Evolutionary conservation across 1,139 yeast genomes (phyloP).

Genomic region (Geotrichum histeridarum): DNA sequence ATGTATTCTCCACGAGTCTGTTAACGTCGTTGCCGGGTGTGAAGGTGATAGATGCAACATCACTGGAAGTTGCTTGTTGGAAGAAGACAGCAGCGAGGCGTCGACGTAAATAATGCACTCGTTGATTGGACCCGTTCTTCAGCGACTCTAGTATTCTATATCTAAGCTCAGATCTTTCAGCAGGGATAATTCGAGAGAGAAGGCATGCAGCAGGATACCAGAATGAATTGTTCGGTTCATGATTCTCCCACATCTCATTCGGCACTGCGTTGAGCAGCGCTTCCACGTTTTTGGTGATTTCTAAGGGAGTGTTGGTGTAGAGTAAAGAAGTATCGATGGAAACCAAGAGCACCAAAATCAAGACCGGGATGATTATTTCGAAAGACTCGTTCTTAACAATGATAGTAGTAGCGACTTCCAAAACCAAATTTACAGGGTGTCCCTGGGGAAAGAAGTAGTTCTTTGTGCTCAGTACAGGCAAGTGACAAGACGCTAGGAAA

Average conservation of each 20-base stretch:
- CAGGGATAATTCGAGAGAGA: neutral
- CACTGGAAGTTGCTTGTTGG: neutral
- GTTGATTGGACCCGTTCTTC: neutral
- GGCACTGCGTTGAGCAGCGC: neutral
- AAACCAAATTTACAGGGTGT: neutral
- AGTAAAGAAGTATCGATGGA: constrained; percentile 4
- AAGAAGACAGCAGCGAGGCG: constrained; percentile 1
- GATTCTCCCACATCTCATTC: neutral
- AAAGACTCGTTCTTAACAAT: neutral
- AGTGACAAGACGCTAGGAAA: neutral
- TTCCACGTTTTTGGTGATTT: neutral
- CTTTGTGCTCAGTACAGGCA: neutral
- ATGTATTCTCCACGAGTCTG: neutral
- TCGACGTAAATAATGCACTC: neutral
- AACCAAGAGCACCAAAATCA: neutral
- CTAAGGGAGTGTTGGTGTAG: neutral
- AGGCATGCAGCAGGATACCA: neutral
- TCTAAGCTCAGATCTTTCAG: neutral
- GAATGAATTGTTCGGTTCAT: neutral
- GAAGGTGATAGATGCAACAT: neutral
- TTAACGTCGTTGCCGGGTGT: neutral
- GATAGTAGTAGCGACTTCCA: neutral
- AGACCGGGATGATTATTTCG: neutral
- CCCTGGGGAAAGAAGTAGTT: constrained; percentile 1
- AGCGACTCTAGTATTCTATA: neutral